phyloP scores from a whole-genome alignment of 169 alveolate species.

The Amoebophrya sp. region DNA sequence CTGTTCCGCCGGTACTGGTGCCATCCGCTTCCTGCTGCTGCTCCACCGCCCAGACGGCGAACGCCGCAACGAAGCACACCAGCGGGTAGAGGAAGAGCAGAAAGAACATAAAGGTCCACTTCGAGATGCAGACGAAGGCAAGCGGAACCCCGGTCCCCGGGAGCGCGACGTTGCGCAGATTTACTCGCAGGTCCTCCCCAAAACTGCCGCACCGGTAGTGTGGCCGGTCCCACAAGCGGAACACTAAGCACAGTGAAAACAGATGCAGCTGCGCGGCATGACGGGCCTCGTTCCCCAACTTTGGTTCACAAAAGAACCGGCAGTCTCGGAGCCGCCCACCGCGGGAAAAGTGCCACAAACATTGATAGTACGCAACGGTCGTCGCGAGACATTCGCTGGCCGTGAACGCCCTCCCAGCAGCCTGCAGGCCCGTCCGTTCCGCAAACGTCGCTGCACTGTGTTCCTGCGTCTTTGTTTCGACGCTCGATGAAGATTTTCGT shows the following conservation, averaged over 20 bases:
- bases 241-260: background rate
- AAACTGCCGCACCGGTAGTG: conserved; percentile 6
- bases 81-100: background rate
- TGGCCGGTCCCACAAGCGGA: background rate
- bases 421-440: no score
- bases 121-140: background rate
- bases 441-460: no score
- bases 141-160: conserved; percentile 10
- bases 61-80: background rate
- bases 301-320: no score
- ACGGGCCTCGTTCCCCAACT: background rate
- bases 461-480: no score
- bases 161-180: background rate
- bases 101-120: background rate
- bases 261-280: background rate
- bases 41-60: background rate
- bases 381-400: no score
- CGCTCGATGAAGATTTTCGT: no score
- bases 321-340: no score
- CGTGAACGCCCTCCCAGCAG: no score
- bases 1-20: no score
- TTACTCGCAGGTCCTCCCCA: background rate
- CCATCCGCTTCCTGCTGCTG: background rate
- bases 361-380: no score
- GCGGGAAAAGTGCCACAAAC: no score